Percentiles rank a stretch among this genome's conserved stretches.
phyloP scores from a whole-genome alignment of 371 early-diverging fungal genomes.

The Smittium mucronatum region DNA sequence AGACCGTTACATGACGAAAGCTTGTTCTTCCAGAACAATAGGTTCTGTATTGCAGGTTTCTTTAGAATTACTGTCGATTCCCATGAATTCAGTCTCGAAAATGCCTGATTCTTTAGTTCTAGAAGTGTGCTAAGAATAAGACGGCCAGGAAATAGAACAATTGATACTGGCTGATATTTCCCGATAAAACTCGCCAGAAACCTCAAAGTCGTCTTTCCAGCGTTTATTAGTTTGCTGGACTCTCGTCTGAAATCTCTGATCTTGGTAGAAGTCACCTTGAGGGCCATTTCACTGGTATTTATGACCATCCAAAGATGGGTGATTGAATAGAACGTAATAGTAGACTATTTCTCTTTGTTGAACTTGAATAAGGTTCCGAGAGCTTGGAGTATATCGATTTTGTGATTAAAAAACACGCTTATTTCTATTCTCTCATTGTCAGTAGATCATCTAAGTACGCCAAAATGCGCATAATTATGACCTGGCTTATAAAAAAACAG shows the following conservation, averaged over 20 bases:
- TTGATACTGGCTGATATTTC: constrained; percentile 1
- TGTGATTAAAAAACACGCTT: constrained; percentile 13
- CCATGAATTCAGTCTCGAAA: too few species aligned
- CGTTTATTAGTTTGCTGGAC: not conserved
- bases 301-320: constrained; percentile 30
- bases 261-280: not conserved
- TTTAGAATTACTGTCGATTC: too few species aligned
- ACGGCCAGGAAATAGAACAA: not conserved
- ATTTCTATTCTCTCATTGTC: too few species aligned
- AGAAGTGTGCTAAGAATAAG: too few species aligned
- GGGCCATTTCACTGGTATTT: constrained; percentile 16
- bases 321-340: constrained; percentile 28
- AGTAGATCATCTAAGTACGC: not conserved
- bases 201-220: not conserved
- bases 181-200: constrained; percentile 15
- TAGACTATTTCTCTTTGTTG: constrained; percentile 19
- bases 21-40: too few species aligned
- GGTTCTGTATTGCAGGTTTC: too few species aligned
- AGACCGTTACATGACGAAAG: too few species aligned
- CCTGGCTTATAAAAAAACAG: too few species aligned
- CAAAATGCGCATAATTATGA: too few species aligned
- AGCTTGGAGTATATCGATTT: constrained; percentile 20
- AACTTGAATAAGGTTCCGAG: constrained; percentile 21
- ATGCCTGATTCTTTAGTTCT: too few species aligned
- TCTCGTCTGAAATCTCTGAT: not conserved